Conservation (phyloP, 345 rosid species). For the Eucalyptus guilfoylei region DNA sequence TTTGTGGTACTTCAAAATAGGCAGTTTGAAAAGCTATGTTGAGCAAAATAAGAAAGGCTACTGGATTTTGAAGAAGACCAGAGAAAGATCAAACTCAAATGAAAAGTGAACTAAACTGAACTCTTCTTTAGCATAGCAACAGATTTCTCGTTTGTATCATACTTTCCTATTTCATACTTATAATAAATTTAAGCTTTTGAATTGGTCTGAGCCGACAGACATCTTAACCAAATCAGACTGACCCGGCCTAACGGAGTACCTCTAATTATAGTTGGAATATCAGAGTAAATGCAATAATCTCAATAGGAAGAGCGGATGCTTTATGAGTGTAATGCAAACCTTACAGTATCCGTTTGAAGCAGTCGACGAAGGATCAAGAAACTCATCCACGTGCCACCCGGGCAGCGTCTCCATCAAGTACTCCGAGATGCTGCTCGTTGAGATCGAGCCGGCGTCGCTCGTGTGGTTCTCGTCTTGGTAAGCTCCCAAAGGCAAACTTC, state of each 20-base stretch:
- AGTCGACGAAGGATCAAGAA: conserved; percentile 40
- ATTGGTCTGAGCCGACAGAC: not conserved
- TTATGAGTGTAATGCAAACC: conserved; percentile 7
- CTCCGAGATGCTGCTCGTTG: conserved; percentile 53
- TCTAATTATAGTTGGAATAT: not conserved
- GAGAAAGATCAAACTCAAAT: not conserved
- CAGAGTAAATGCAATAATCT: not conserved
- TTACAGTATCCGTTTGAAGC: conserved; percentile 9
- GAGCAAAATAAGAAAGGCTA: not conserved
- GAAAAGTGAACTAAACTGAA: not conserved
- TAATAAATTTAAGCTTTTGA: not conserved
- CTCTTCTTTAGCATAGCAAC: not conserved
- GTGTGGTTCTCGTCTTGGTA: not conserved
- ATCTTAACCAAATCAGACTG: not conserved
- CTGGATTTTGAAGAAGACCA: not conserved
- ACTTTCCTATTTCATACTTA: not conserved
- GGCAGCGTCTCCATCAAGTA: conserved; percentile 60
- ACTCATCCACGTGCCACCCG: conserved; percentile 73
- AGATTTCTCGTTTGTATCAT: not conserved
- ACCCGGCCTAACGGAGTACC: not conserved
- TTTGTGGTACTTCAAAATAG: not conserved
- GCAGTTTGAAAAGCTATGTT: not conserved
- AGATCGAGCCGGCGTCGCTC: conserved; percentile 22
- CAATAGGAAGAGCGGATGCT: not conserved
- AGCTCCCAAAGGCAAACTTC: not conserved